Evolutionary conservation across 1,139 yeast species (phyloP), one percentile per base, ranked within the genome.

Genomic region (Suhomyces guaymorum): DNA sequence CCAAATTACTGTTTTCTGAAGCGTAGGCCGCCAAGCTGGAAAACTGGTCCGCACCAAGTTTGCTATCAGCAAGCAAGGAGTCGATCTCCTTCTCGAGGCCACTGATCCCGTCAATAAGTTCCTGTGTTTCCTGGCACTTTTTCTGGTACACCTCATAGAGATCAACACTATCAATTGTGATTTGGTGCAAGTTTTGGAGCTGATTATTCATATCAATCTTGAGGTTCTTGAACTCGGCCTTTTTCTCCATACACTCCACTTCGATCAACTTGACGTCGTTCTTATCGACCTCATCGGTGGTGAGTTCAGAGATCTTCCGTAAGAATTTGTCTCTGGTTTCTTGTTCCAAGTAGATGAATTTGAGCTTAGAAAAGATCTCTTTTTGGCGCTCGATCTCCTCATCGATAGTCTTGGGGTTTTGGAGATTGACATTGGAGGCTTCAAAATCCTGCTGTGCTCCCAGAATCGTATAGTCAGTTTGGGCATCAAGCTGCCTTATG

Each of bases 251-350:
- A 15, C 55, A 46, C 25, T 52, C 55, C 2, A 38, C 30, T 31
- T 50, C 53, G n/a, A 51, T 36, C 14, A 33, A 35, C 17, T 42
- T 34, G n/a, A 57, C 38, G 20, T 54, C 57, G n/a, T 42, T 47
- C 21, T 50, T 47, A 24, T 43, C 45, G 8, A 58, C 41, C 10
- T 46, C 51, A 1, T 43, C 47, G 2, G 46, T 34, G 3, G 45
- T 34, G 13, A 46, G 24, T 22, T 48, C 52, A 8, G 51, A 47
- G 15, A 48, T 43, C 33, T 43, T 41, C 7, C 52, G 26, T 28
- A 81, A 58, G 51, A 81, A 81, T 57, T 76, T 70, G 42, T 80
- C 84, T 45, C 83, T 70, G 2, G 86, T 73, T 47, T 80, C 88
- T 47, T 80, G 84, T 49, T 82, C 89, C 31, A 80, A 55, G 50